phyloP scores from a whole-genome alignment of 2,329 filamentous ascomycete species.

The Diaporthe destruens region DNA sequence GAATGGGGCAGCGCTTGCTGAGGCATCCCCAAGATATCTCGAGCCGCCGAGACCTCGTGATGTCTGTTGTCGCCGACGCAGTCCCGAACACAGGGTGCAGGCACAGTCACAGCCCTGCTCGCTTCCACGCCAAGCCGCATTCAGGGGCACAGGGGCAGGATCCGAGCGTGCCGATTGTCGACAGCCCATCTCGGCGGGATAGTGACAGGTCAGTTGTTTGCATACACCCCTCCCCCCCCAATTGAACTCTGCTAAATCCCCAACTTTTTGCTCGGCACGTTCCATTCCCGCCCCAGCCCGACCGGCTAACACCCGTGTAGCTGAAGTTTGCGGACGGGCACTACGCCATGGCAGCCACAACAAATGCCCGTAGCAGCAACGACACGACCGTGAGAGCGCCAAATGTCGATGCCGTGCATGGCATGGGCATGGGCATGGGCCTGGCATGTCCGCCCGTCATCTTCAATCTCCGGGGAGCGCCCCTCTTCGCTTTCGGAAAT shows the following conservation, averaged over 20 bases:
- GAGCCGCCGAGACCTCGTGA: slow-evolving; percentile 1
- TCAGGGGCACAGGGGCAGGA: slow-evolving; percentile 28
- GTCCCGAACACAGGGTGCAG: slow-evolving; percentile 1
- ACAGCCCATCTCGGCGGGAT: slow-evolving; percentile 6
- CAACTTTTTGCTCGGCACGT: slow-evolving; percentile 25
- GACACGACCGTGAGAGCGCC: slow-evolving; percentile 25
- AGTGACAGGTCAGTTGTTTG: slow-evolving; percentile 29
- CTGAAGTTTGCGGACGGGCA: slow-evolving; percentile 33
- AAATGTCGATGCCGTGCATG: slow-evolving; percentile 30
- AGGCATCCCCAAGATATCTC: neutral
- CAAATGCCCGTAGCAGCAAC: slow-evolving; percentile 21
- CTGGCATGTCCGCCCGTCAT: slow-evolving; percentile 8
- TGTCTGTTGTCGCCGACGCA: slow-evolving; percentile 20
- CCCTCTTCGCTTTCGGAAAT: slow-evolving; percentile 23
- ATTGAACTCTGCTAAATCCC: neutral
- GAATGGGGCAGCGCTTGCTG: neutral
- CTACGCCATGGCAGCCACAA: slow-evolving; percentile 20
- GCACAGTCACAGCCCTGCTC: slow-evolving; percentile 19
- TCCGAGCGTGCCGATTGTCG: slow-evolving; percentile 27
- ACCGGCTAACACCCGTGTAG: slow-evolving; percentile 26
- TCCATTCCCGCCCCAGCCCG: slow-evolving; percentile 30
- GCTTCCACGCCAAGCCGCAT: neutral
- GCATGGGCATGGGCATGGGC: neutral
- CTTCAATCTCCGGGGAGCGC: slow-evolving; percentile 20
- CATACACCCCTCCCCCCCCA: slow-evolving; percentile 11